Conservation (phyloP, 2,329 filamentous ascomycete species). For the Trematosphaeria pertusa region DNA sequence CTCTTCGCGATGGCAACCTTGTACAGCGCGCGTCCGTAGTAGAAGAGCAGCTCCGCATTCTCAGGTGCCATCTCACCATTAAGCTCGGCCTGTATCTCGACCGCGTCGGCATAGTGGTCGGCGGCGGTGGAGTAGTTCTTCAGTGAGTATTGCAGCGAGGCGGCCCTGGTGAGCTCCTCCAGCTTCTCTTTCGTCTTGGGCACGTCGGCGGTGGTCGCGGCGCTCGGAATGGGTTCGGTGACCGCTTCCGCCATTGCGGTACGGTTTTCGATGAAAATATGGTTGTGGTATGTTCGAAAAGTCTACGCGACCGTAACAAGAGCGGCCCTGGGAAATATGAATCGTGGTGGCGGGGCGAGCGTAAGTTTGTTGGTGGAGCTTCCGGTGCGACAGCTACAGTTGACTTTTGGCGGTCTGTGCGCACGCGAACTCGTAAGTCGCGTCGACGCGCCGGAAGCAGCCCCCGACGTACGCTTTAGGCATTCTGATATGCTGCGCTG, state of each 20-base stretch:
- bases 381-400: too few relatives aligned
- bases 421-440: constrained; percentile 22
- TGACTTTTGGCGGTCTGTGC: constrained; percentile 23
- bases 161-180: constrained; percentile 79
- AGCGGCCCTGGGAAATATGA: background rate
- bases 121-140: constrained; percentile 87
- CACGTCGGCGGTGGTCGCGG: constrained; percentile 30
- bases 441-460: constrained; percentile 34
- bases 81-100: constrained; percentile 86
- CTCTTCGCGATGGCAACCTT: constrained; percentile 93
- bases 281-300: background rate
- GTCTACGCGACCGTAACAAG: constrained; percentile 20
- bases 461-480: constrained; percentile 2
- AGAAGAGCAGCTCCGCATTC: constrained; percentile 92
- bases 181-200: constrained; percentile 67
- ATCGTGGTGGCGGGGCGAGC: constrained; percentile 3
- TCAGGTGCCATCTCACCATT: constrained; percentile 90
- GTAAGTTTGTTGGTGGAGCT: too few relatives aligned
- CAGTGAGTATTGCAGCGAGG: constrained; percentile 83
- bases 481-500: constrained; percentile 5
- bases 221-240: constrained; percentile 25
- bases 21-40: constrained; percentile 93
- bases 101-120: constrained; percentile 86
- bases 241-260: constrained; percentile 34
- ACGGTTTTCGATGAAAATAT: background rate